phyloP scores from a whole-genome alignment of 495 filamentous ascomycete genomes.

The Penicillium soppii region DNA sequence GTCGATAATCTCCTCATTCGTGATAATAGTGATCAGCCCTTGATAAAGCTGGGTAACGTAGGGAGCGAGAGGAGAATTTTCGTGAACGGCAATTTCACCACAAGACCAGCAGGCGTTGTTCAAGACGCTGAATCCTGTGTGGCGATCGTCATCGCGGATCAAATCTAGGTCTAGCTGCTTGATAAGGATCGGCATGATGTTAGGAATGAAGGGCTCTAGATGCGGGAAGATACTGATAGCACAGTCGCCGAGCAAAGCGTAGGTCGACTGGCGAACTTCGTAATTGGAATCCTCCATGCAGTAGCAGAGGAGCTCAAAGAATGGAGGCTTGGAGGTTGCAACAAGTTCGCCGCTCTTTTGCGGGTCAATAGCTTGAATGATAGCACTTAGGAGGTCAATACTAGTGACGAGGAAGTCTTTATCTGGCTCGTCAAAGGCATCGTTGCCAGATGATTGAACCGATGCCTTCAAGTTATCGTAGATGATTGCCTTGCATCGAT shows the following conservation, averaged over 20 bases:
- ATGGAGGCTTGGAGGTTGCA: slow-evolving; percentile 67
- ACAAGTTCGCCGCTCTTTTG: slow-evolving; percentile 74
- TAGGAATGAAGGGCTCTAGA: slow-evolving; percentile 69
- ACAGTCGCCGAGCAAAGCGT: slow-evolving; percentile 93
- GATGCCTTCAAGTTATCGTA: slow-evolving; percentile 83
- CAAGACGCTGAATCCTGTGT: slow-evolving; percentile 81
- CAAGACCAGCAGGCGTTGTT: slow-evolving; percentile 99
- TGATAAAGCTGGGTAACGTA: slow-evolving; percentile 75
- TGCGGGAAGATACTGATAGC: slow-evolving; percentile 92
- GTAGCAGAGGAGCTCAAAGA: slow-evolving; percentile 86
- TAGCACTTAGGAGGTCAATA: slow-evolving; percentile 88
- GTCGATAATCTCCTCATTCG: slow-evolving; percentile 78
- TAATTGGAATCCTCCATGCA: slow-evolving; percentile 93
- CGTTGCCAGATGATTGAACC: slow-evolving; percentile 60
- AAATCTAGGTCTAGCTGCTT: slow-evolving; percentile 81
- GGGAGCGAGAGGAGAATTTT: slow-evolving; percentile 75
- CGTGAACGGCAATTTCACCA: slow-evolving; percentile 88
- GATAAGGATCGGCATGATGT: slow-evolving; percentile 75
- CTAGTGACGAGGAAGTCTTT: slow-evolving; percentile 98
- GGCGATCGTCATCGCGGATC: slow-evolving; percentile 68
- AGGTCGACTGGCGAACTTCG: slow-evolving; percentile 94
- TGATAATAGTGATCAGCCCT: slow-evolving; percentile 73
- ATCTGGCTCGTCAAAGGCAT: slow-evolving; percentile 75
- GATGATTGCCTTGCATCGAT: slow-evolving; percentile 84
- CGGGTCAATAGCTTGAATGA: slow-evolving; percentile 87